Evolutionary conservation across 495 filamentous ascomycete species (phyloP).

Genomic region (Podospora comata): DNA sequence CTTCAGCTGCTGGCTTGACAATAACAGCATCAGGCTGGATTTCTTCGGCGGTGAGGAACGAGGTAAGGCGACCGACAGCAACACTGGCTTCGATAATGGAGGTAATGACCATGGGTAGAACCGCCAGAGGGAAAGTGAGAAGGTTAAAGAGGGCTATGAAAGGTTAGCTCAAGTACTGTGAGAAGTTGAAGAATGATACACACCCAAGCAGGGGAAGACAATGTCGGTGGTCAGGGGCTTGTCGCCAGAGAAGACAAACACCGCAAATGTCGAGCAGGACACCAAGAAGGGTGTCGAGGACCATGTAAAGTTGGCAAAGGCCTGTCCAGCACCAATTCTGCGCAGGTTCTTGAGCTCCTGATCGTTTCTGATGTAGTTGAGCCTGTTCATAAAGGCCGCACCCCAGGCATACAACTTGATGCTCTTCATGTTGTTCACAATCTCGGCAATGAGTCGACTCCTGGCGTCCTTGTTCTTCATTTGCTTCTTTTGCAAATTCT

Average conservation of each 20-base stretch:
- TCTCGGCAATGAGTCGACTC: slow-evolving; percentile 92
- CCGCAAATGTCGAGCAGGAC: slow-evolving; percentile 92
- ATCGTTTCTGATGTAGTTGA: slow-evolving; percentile 93
- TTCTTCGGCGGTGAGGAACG: slow-evolving; percentile 85
- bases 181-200: slow-evolving; percentile 10
- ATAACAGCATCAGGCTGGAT: slow-evolving; percentile 80
- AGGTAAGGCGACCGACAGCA: slow-evolving; percentile 79
- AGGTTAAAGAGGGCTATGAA: slow-evolving; percentile 74
- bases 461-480: slow-evolving; percentile 99
- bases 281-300: slow-evolving; percentile 99
- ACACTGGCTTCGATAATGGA: slow-evolving; percentile 94
- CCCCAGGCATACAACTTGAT: slow-evolving; percentile 99
- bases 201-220: slow-evolving; percentile 84
- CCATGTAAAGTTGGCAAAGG: slow-evolving; percentile 97
- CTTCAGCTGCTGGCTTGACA: slow-evolving; percentile 61
- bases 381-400: slow-evolving; percentile 92
- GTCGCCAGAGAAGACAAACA: slow-evolving; percentile 82
- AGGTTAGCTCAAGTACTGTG: slow-evolving; percentile 1
- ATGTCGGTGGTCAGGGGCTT: slow-evolving; percentile 86
- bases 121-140: slow-evolving; percentile 89
- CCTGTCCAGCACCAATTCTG: slow-evolving; percentile 90
- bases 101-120: slow-evolving; percentile 97
- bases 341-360: slow-evolving; percentile 91
- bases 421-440: slow-evolving; percentile 98
- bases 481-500: slow-evolving; percentile 87